Evolutionary conservation across 805 yeast genomes (phyloP), one percentile per base, ranked within the genome.

Genomic region (Danielia reshetovae): DNA sequence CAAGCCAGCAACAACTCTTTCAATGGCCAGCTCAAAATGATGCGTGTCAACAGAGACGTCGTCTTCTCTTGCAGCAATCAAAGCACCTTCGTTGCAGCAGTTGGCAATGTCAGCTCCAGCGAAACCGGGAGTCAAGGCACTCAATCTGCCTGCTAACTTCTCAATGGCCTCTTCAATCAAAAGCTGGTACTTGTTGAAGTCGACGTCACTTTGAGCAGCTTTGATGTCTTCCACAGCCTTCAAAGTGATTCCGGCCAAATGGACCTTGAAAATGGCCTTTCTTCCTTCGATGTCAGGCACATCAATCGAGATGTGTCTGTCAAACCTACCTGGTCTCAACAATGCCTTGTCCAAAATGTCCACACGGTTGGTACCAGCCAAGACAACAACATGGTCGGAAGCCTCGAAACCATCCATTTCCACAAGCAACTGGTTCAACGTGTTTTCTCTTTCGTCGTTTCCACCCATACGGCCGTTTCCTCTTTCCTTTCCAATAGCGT

Each of bases 31-130:
- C 60, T 93, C 99, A 57, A 93, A 94, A 62, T 94, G 96, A 32
- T 65, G 64, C 43, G 85, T 67, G 30, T 74, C 78, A 18, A 94
- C 95, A 14, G 70, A 62, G n/a, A 72, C 65, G 2, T 82, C 81
- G 52, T 81, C 79, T 37, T 70, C 74, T 58, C 99, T 77, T 0
- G 98, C 98, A 18, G 96, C 98, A 55, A 89, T 88, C 53, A 93
- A 72, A 0, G 98, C 98, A 24, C 96, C 96, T 65, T 93, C 99
- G 54, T 93, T 93, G 60, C 95, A 89, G 48, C 85, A 88, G 66
- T 93, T 94, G 31, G 97, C 95, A 54, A 93, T 88, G 57, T 93
- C 98, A 12, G 99, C 99, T 55, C 99, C 99, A 1, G 96, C 82
- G 55, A 93, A 93, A 0, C 98, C 98, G 1, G 98, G 97, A 0